Conservation (phyloP, 352 stramenopile genomes). For the Phytophthora tentaculata region DNA sequence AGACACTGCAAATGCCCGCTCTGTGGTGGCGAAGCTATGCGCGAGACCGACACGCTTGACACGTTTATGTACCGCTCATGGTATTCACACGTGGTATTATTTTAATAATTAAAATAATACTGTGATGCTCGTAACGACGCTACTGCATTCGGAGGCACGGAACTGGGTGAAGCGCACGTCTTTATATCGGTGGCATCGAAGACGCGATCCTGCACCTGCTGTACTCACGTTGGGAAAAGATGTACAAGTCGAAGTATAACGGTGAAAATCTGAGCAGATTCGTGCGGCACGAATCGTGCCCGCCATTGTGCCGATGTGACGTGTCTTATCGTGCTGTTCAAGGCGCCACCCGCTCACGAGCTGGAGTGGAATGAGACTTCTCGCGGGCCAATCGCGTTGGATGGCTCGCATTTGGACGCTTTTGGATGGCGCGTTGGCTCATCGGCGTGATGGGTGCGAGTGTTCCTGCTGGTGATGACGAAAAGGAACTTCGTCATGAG, state of each 20-base stretch:
- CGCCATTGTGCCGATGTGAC: conserved; percentile 96
- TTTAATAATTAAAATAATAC: no score
- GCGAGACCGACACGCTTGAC: conserved; percentile 92
- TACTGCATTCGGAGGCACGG: conserved; percentile 89
- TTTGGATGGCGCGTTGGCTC: conserved; percentile 57
- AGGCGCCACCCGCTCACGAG: conserved; percentile 88
- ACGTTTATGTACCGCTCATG: conserved; percentile 97
- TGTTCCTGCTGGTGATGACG: conserved; percentile 9
- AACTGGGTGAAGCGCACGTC: conserved; percentile 92
- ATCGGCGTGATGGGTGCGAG: conserved; percentile 3
- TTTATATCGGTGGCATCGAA: conserved; percentile 99
- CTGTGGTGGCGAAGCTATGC: conserved; percentile 76
- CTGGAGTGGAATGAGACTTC: conserved; percentile 90
- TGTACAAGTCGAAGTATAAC: conserved; percentile 99
- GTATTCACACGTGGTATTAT: conserved; percentile 99
- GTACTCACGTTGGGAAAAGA: conserved; percentile 98
- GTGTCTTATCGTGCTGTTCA: conserved; percentile 92
- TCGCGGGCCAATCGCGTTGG: conserved; percentile 87
- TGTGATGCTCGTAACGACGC: conserved; percentile 93
- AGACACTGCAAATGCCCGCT: conserved; percentile 74
- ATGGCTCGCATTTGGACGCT: conserved; percentile 80
- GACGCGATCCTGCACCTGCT: conserved; percentile 99
- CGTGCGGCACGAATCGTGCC: no score
- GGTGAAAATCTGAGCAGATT: conserved; percentile 98
- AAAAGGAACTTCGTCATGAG: conserved; percentile 58